Conservation (phyloP, 2,329 filamentous ascomycete genomes). For the Berkeleyomyces rouxiae region DNA sequence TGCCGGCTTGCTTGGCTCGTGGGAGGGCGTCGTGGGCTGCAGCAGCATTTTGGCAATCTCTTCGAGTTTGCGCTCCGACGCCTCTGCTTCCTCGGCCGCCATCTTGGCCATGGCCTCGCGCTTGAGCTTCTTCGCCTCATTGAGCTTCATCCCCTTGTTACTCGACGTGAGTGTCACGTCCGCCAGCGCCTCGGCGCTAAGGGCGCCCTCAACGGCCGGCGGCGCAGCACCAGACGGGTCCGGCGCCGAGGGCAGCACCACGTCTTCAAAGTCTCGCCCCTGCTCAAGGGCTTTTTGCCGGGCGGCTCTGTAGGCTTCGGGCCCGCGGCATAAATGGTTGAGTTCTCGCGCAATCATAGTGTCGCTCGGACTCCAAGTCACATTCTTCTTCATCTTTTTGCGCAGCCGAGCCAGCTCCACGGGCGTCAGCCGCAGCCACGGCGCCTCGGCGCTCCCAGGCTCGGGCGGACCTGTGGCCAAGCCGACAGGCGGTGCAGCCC, state of each 20-base stretch:
- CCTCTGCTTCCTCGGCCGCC: constrained; percentile 45
- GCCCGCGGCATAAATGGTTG: constrained; percentile 49
- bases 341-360: constrained; percentile 75
- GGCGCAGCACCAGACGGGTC: constrained; percentile 21
- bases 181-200: constrained; percentile 38
- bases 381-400: constrained; percentile 86
- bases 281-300: constrained; percentile 49
- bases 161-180: constrained; percentile 45
- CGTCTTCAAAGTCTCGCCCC: constrained; percentile 38
- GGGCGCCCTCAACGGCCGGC: constrained; percentile 39
- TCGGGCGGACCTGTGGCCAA: constrained; percentile 33
- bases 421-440: constrained; percentile 48
- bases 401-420: constrained; percentile 52
- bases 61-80: constrained; percentile 36
- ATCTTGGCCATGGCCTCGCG: constrained; percentile 45
- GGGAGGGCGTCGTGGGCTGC: neutral
- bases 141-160: constrained; percentile 62
- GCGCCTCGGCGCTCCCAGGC: constrained; percentile 40
- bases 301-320: constrained; percentile 43
- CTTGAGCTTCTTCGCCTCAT: constrained; percentile 62
- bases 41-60: constrained; percentile 27
- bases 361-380: constrained; percentile 67
- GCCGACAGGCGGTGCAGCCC: constrained; percentile 32
- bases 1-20: neutral
- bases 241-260: constrained; percentile 15